Evolutionary conservation across 441 rosid species (phyloP).

Genomic region (Jatropha podagrica): DNA sequence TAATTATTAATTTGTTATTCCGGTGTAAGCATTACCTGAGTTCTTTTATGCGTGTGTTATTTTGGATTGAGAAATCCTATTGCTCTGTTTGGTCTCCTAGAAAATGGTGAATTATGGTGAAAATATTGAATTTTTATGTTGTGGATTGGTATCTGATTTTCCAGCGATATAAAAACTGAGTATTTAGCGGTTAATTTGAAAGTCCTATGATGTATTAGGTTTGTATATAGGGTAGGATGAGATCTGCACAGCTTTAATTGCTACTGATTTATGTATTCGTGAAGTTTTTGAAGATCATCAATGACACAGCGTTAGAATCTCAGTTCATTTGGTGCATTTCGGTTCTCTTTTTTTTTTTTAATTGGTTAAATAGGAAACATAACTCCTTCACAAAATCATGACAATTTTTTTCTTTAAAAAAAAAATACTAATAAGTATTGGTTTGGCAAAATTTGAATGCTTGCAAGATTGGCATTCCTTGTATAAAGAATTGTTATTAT

Average conservation of each 20-base stretch:
- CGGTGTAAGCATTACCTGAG: neutral
- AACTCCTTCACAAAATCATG: too few species aligned
- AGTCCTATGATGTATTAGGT: neutral
- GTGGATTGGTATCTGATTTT: neutral
- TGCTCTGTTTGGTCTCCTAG: neutral
- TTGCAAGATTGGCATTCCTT: neutral
- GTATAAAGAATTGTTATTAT: neutral
- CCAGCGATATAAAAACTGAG: neutral
- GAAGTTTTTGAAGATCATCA: neutral
- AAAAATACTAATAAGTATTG: neutral
- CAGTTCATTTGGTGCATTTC: neutral
- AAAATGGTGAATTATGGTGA: neutral
- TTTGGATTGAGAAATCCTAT: neutral
- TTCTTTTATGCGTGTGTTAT: neutral
- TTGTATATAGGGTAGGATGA: neutral
- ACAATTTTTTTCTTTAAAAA: too few species aligned
- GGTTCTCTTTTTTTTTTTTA: neutral
- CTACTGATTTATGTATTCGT: too few species aligned
- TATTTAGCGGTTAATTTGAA: constrained; percentile 6
- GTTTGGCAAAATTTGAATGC: too few species aligned
- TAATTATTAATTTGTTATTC: neutral
- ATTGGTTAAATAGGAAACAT: too few species aligned
- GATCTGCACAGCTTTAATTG: neutral
- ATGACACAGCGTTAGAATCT: neutral
- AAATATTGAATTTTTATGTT: neutral